Evolutionary conservation across 2,329 filamentous ascomycete genomes (phyloP), one percentile per base, ranked within the genome.

Genomic region (Exophiala dermatitidis): DNA sequence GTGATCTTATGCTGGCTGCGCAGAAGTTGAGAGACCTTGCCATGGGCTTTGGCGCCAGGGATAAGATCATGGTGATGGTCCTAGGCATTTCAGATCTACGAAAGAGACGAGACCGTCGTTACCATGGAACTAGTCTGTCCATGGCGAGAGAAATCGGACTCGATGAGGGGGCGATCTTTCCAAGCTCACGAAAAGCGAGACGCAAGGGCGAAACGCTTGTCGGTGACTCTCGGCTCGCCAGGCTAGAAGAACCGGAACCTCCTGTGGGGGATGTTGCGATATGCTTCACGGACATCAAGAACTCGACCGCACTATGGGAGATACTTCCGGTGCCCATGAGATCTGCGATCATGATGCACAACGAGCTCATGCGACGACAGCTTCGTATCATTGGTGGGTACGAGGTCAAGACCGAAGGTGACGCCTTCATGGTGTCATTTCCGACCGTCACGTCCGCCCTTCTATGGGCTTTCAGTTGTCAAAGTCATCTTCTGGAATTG

Each of bases 1-100:
- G 82, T 43, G 91, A 98, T 67, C 77, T 96, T 42, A 98, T 98
- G 93, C 81, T 88, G 50, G 93, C 91, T 10, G 86, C 93, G 3
- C 91, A 97, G 68, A 95, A 95, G 72, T 79, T 98, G 32, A 84
- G 93, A 54, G 93, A 98, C 72, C 76, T 97, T 50, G 93, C 93
- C 40, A 95, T 98, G 67, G 89, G 91, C 1, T 97, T 96, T 68
- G 93, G 93, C 49, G 88, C 91, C 8, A 90, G 84, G 1, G 86
- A 85, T 66, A 98, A 98, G 73, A 88, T 97, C 59, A 97, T 97
- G 90, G 89, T 98, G 42, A 97, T 97, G 91, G 88, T 98, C 76
- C 84, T 98, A 50, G 91, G 90, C 51, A 86, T 98, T 36, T 85
- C 86, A 51, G 90, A 97, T 66, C 74, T 98, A 50, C 91, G 95